Evolutionary conservation across 2,329 filamentous ascomycete species (phyloP).

Genomic region (Phialophora chinensis): DNA sequence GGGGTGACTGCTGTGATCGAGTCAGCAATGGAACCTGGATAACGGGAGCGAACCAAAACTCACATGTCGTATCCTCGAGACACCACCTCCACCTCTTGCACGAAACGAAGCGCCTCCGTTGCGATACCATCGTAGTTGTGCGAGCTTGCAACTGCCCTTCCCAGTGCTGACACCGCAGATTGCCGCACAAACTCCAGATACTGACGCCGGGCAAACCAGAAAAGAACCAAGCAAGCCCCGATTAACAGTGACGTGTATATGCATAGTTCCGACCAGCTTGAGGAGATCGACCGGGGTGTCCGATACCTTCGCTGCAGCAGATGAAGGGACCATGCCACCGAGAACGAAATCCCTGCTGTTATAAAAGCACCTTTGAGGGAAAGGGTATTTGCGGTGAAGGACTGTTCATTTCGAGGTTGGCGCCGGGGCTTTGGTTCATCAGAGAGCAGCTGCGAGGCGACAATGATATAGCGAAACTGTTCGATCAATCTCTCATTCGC

Average conservation of each 20-base stretch:
- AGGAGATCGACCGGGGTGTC: slow-evolving; percentile 44
- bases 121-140: slow-evolving; percentile 81
- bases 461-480: slow-evolving; percentile 89
- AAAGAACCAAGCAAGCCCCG: slow-evolving; percentile 22
- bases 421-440: slow-evolving; percentile 62
- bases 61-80: slow-evolving; percentile 82
- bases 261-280: slow-evolving; percentile 46
- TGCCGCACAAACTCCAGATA: slow-evolving; percentile 80
- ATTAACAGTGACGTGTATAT: slow-evolving; percentile 45
- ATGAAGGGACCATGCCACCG: slow-evolving; percentile 70
- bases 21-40: slow-evolving; percentile 1
- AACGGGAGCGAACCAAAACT: neutral
- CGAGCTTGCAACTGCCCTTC: slow-evolving; percentile 72
- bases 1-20: slow-evolving; percentile 72
- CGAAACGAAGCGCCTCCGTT: slow-evolving; percentile 76
- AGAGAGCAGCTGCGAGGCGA: slow-evolving; percentile 86
- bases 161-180: slow-evolving; percentile 73
- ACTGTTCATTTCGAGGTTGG: slow-evolving; percentile 25
- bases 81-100: slow-evolving; percentile 95
- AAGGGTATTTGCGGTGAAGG: slow-evolving; percentile 41
- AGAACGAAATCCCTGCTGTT: slow-evolving; percentile 67
- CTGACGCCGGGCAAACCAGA: slow-evolving; percentile 71
- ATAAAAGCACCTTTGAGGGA: slow-evolving; percentile 66
- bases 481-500: slow-evolving; percentile 78
- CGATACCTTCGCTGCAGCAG: slow-evolving; percentile 70